phyloP scores from a whole-genome alignment of 331 rosid species.

The Cucumis variabilis region DNA sequence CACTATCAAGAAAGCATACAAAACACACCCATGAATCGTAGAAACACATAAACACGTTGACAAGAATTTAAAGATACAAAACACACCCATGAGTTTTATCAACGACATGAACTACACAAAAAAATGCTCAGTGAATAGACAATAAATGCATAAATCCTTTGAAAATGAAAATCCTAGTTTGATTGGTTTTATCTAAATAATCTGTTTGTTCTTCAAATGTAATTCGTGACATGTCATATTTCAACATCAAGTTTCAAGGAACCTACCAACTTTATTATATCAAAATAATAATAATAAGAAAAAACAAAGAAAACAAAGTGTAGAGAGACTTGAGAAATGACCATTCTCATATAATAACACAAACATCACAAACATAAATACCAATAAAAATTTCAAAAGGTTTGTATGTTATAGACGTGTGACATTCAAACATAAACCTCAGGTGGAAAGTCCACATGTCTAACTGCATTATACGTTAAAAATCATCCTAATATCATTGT shows the following conservation, averaged over 20 bases:
- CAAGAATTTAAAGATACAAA: neutral
- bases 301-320: no score
- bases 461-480: neutral
- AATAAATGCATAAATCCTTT: neutral
- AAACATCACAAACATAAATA: no score
- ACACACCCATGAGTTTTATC: neutral
- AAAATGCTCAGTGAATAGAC: neutral
- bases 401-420: no score
- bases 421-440: no score
- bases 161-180: neutral
- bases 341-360: no score
- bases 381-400: no score
- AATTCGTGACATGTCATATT: slow-evolving; percentile 41
- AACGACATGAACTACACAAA: neutral
- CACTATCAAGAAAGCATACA: no score
- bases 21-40: neutral
- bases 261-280: slow-evolving; percentile 99
- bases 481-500: neutral
- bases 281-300: slow-evolving; percentile 45
- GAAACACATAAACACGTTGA: no score
- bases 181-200: neutral
- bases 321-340: no score
- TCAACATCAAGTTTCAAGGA: slow-evolving; percentile 44
- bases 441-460: no score
- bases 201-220: slow-evolving; percentile 36